Evolutionary conservation across 202 grass and related monocot species (phyloP), one percentile per base, ranked within the genome.

Genomic region (Carex sylvatica): DNA sequence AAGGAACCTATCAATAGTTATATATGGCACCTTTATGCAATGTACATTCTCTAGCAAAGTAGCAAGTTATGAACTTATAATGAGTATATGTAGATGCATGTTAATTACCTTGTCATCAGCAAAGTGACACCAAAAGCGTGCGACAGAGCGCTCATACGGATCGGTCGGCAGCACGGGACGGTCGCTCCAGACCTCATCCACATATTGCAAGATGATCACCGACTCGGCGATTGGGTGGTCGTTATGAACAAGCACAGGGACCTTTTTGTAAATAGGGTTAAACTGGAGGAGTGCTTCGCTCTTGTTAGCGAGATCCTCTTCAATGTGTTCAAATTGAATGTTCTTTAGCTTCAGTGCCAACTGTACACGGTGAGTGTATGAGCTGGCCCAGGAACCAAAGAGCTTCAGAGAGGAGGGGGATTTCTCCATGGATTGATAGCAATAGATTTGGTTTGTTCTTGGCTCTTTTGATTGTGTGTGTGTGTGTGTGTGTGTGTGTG

Each of bases 281-380:
- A 33, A 56, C 55, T 77, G 93, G 3, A 97, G 89, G 77, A 97
- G 87, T 8, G 58, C 78, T 7, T 40, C 80, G 84, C 91, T 93
- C 89, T 97, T 97, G 87, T 54, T 90, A 2, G 87, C 61, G 11
- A 97, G 89, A 80, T 97, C 93, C 85, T 97, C 93, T 86, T 97
- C 93, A 1, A 81, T 67, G 82, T 97, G 93, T 23, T 87, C 81
- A 83, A 93, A 97, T 22, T 85, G 79, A 1, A 97, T 91, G 4
- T 86, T 87, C 85, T 97, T 97, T 62, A 97, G 91, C 15, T 92
- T 92, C 35, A 97, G 69, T 18, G 87, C 93, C 30, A 97, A 88
- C 83, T 97, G 93, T 66, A 97, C 93, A 18, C 93, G 89, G 85
- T 97, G 93, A 44, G 93, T 97, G 93, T 97, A 97, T 8, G 93